A percentile compares a stretch with the other conserved stretches of the same genome.
Conservation (phyloP, 2,329 filamentous ascomycete genomes). For the Cercospora beticola region DNA sequence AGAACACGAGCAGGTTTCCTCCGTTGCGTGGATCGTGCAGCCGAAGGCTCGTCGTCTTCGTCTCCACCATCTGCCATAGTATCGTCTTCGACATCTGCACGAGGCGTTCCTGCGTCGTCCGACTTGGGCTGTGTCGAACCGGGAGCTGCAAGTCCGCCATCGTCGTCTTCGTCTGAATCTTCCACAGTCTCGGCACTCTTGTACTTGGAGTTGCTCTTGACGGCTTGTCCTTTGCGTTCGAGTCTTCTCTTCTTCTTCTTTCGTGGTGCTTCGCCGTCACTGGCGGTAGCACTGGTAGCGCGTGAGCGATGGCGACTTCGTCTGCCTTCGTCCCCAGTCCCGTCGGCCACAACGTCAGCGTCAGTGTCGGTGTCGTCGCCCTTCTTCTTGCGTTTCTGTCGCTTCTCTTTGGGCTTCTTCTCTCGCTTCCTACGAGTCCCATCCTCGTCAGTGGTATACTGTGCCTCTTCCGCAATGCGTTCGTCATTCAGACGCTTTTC, state of each 20-base stretch:
- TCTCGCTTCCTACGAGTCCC: slow-evolving; percentile 79
- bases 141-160: slow-evolving; percentile 24
- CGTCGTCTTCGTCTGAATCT: slow-evolving; percentile 66
- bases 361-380: slow-evolving; percentile 46
- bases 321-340: slow-evolving; percentile 49
- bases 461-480: slow-evolving; percentile 62
- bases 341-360: slow-evolving; percentile 44
- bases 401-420: slow-evolving; percentile 55
- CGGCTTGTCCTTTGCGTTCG: slow-evolving; percentile 52
- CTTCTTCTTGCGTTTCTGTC: slow-evolving; percentile 62
- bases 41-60: slow-evolving; percentile 30
- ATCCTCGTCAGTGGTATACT: slow-evolving; percentile 81
- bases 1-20: slow-evolving; percentile 36
- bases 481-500: slow-evolving; percentile 72
- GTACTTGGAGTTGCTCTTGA: slow-evolving; percentile 59
- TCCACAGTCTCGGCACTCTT: slow-evolving; percentile 84
- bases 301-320: slow-evolving; percentile 36
- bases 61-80: slow-evolving; percentile 28
- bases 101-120: slow-evolving; percentile 30
- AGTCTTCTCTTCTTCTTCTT: slow-evolving; percentile 61
- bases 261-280: slow-evolving; percentile 58
- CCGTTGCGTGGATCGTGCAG: slow-evolving; percentile 24
- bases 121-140: slow-evolving; percentile 27
- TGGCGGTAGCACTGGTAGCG: slow-evolving; percentile 37
- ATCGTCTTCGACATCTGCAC: slow-evolving; percentile 27